These are phyloP conservation scores for Setaria viridis DNA, from an alignment of 202 grass and related monocot genomes.

Conservation along the genomic window DNA sequence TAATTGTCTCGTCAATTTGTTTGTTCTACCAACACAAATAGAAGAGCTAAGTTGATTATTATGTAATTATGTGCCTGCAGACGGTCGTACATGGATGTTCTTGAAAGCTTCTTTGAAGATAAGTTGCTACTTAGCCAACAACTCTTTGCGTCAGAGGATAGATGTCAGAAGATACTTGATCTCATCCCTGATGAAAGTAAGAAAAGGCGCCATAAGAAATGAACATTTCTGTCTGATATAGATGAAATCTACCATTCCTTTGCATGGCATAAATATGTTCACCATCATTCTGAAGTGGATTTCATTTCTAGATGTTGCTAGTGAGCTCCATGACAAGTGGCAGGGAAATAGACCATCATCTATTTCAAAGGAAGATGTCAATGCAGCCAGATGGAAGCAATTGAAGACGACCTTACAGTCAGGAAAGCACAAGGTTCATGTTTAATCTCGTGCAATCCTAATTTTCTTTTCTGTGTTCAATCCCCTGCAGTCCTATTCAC, in stretches of 20 bases:
- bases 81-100: slow-evolving; percentile 84
- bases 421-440: slow-evolving; percentile 83
- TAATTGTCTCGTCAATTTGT: slow-evolving; percentile 15
- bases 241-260: neutral
- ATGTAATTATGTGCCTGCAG: slow-evolving; percentile 49
- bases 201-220: slow-evolving; percentile 6
- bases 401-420: slow-evolving; percentile 78
- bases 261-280: neutral
- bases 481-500: neutral
- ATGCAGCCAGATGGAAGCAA: slow-evolving; percentile 78
- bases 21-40: slow-evolving; percentile 22
- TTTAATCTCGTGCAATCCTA: slow-evolving; percentile 23
- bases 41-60: slow-evolving; percentile 34
- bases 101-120: slow-evolving; percentile 81
- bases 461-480: slow-evolving; percentile 8
- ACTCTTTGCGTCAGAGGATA: slow-evolving; percentile 74
- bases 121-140: slow-evolving; percentile 73
- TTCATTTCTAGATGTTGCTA: slow-evolving; percentile 64
- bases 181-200: slow-evolving; percentile 83
- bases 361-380: slow-evolving; percentile 75
- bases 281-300: slow-evolving; percentile 35
- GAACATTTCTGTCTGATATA: neutral
- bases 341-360: slow-evolving; percentile 70
- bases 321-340: slow-evolving; percentile 75
- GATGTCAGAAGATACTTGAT: slow-evolving; percentile 79